Base-by-base conservation (phyloP, 2,329 filamentous ascomycete genomes). In the Fusarium guadeloupense region DNA sequence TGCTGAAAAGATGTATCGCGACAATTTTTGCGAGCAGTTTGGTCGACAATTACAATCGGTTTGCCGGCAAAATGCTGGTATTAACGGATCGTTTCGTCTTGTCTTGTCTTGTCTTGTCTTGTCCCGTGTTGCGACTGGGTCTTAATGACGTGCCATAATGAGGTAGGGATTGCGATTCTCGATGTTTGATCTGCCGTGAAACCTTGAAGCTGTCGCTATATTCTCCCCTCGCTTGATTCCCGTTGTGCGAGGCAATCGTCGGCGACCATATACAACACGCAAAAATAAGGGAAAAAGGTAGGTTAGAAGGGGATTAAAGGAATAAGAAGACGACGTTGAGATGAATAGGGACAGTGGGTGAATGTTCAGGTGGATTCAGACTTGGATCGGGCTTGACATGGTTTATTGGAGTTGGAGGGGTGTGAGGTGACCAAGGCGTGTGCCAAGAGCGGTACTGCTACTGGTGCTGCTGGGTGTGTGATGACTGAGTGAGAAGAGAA, bases 341-440 rank as follows among this genome's bases (percentile, higher is more conserved):
- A 57, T 66, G 60, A 66, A 64, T 56, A 57, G 62, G 35, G 35
- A 38, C 55, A 31, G 28, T 26, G 25, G 54, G 59, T 54, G 52
- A 59, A 54, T 48, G 49, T 49, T 41, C 45, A 62, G 45, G 62
- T 65, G 62, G 58, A 48, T 55, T 58, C 51, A 50, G 39, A 38
- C 59, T 56, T 49, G 53, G 52, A 60, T 63, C 61, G 56, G 60
- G 54, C 44, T 64, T 52, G 50, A 53, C 56, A 64, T 58, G 61
- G 61, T 42, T 51, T 26, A 5, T 14, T 13, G 30, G 31, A 26
- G 14, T 30, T 20, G 25, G 41, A 31, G 37, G 31, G 50, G 33
- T 39, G 40, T 7, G 25, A 26, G 25, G 10, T 26, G 30, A n/a
- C n/a, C n/a, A n/a, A 28, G 47, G 47, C 17, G 39, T 47, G 51